Conservation (phyloP, 805 yeast genomes). For the Wickerhamomyces hampshirensis region DNA sequence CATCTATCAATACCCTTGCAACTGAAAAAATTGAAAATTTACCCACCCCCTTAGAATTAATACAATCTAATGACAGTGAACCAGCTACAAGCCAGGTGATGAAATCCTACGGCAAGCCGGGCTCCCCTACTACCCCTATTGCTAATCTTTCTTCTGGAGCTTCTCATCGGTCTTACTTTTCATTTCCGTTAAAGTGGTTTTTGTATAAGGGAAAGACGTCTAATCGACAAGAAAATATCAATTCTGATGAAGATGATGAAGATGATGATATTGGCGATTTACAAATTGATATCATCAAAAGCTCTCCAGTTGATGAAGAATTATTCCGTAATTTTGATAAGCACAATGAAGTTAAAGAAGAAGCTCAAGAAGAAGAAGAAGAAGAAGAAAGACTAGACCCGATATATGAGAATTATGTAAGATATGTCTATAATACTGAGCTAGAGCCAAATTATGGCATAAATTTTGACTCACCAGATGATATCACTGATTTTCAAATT, state of each 20-base stretch:
- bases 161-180: not conserved
- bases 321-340: not conserved
- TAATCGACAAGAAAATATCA: conserved; percentile 1
- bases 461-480: not conserved
- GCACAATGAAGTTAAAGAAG: not conserved
- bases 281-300: conserved; percentile 1
- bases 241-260: not conserved
- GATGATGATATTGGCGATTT: not conserved
- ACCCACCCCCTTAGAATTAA: conserved; percentile 9
- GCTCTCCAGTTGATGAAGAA: not conserved
- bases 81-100: not conserved
- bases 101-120: too few relatives aligned
- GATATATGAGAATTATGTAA: conserved; percentile 10
- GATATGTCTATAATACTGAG: conserved; percentile 4
- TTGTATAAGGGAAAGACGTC: not conserved
- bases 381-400: conserved; percentile 5
- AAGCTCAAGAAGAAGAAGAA: not conserved
- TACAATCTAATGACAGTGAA: not conserved
- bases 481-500: not conserved
- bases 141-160: not conserved
- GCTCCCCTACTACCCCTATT: not conserved
- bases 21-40: conserved; percentile 10
- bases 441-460: not conserved
- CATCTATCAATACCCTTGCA: conserved; percentile 1
- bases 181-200: not conserved